Conservation (phyloP, 179 eudicot genomes). For the Spinacia oleracea region DNA sequence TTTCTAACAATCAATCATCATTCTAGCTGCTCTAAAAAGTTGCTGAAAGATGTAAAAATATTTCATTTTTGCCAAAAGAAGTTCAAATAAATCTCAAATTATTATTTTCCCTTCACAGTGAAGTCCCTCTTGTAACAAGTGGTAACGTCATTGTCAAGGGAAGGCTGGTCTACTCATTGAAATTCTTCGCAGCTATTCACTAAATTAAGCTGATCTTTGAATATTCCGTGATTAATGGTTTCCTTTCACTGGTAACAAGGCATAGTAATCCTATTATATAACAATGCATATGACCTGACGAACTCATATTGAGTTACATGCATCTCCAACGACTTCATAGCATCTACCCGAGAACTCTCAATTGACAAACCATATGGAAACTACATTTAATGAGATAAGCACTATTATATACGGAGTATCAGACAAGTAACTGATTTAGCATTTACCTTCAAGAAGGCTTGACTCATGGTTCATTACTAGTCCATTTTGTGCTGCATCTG, state of each 20-base stretch:
- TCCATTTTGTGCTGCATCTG: constrained; percentile 64
- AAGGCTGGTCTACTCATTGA: background rate
- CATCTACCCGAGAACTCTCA: background rate
- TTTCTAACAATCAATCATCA: background rate
- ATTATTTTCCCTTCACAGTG: background rate
- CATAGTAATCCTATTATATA: background rate
- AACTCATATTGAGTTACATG: constrained; percentile 1
- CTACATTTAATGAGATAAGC: constrained; percentile 9
- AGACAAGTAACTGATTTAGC: background rate
- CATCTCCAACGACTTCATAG: background rate
- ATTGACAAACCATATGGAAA: background rate
- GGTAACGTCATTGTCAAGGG: background rate
- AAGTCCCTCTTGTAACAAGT: background rate
- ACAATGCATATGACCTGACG: background rate
- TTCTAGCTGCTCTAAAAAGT: background rate
- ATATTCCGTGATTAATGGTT: background rate
- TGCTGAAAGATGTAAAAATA: background rate
- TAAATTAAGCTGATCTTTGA: background rate
- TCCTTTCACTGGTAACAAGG: background rate
- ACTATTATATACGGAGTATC: background rate
- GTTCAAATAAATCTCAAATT: background rate
- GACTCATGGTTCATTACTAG: constrained; percentile 53
- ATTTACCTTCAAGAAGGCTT: constrained; percentile 71
- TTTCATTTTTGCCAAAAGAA: background rate
- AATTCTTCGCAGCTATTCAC: background rate